Evolutionary conservation across 345 rosid species (phyloP), one percentile per base, ranked within the genome.

Genomic region (Populus pruinosa): DNA sequence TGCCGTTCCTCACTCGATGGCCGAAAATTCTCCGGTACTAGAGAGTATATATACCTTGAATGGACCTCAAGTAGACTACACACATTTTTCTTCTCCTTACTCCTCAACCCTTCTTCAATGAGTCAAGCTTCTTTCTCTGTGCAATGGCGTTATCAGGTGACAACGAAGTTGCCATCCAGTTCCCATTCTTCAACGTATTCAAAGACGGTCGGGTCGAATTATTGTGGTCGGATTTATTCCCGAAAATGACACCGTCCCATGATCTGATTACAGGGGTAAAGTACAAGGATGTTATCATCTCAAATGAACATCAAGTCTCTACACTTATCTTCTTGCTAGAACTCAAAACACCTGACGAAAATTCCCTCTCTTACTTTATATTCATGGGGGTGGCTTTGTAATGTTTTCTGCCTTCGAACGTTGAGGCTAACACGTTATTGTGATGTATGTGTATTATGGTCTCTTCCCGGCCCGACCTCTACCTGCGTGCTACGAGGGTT

Each of bases 321-420:
- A 85, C 85, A 41, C 86, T 86, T 17, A 66, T 88, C 47, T 88
- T 86, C 83, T 66, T 86, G 6, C 87, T 87, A 9, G 71, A 21
- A 2, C 29, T 79, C 74, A 53, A 38, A 2, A 43, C 76, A 63
- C 82, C 80, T 5, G 21, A 43, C 73, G 63, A 44, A 7, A 82
- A 78, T 74, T 84, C 79, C 85, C 85, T 72, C 76, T 86, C 76
- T 31, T 87, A 18, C 50, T 84, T 38, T 79, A 87, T 82, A 73
- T 84, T 66, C 90, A 86, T 39, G 87, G 88, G 25, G 88, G 87
- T 23, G 88, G 85, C 1, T 87, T 85, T 70, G 81, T 73, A 59
- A 70, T 69, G 78, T 72, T 29, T 1, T 86, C 87, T 11, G 83
- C 87, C 61, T 87, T 84, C 75, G 63, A 84, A 82, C 6, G 76